These are phyloP conservation scores for Tricholoma furcatifolium DNA, from an alignment of 768 basidiomycete genomes.

Conservation along the genomic window DNA sequence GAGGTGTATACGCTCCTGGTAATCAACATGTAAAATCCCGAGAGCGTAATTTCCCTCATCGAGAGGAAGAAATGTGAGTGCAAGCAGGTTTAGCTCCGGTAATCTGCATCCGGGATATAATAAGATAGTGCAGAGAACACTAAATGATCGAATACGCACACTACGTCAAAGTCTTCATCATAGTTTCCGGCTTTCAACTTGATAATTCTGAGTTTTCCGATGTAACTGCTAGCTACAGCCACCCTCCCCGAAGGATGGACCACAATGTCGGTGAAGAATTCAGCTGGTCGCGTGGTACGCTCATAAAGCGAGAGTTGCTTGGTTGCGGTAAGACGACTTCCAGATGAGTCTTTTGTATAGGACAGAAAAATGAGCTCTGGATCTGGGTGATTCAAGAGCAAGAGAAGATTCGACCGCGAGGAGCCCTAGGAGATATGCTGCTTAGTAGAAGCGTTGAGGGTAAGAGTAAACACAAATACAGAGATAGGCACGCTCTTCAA, in stretches of 20 bases:
- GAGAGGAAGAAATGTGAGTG: constrained; percentile 59
- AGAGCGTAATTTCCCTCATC: constrained; percentile 45
- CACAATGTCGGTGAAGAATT: constrained; percentile 69
- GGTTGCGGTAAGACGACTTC: constrained; percentile 34
- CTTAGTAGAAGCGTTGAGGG: constrained; percentile 15
- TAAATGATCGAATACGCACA: constrained; percentile 41
- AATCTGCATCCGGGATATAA: constrained; percentile 38
- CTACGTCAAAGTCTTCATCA: constrained; percentile 57
- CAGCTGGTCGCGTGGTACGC: constrained; percentile 55
- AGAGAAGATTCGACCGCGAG: constrained; percentile 50
- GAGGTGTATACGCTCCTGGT: constrained; percentile 60
- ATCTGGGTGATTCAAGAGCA: constrained; percentile 76
- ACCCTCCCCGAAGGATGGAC: constrained; percentile 63
- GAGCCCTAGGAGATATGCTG: constrained; percentile 26
- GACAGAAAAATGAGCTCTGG: constrained; percentile 67
- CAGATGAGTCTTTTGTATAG: constrained; percentile 39
- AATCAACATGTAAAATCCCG: constrained; percentile 69
- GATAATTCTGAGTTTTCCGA: constrained; percentile 68
- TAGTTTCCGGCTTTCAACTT: constrained; percentile 53
- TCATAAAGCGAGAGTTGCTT: constrained; percentile 57
- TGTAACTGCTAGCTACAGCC: constrained; percentile 65
- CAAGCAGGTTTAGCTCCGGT: constrained; percentile 66
- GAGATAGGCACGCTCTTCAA: constrained; percentile 53
- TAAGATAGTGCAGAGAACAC: background rate
- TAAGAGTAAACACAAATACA: constrained; percentile 35